Evolutionary conservation across 495 filamentous ascomycete species (phyloP).

Genomic region (Tricharina praecox): DNA sequence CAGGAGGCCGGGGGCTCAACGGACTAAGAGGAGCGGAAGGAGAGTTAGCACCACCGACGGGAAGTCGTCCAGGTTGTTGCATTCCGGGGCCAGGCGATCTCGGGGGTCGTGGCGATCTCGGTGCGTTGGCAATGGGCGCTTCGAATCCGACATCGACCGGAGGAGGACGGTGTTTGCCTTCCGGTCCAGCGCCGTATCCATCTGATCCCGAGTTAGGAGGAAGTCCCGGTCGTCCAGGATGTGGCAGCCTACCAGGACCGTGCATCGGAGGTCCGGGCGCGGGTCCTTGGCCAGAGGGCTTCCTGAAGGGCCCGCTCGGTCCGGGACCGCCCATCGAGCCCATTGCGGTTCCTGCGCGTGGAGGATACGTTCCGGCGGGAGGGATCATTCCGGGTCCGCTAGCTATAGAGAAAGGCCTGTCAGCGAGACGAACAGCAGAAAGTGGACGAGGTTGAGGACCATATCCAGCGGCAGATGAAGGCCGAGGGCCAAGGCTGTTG

Average conservation of each 20-base stretch:
- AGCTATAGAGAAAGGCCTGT: slow-evolving; percentile 23
- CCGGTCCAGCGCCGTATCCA: slow-evolving; percentile 3
- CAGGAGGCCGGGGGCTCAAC: slow-evolving; percentile 27
- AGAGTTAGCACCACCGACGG: slow-evolving; percentile 1
- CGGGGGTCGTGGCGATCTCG: slow-evolving; percentile 12
- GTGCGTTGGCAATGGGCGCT: slow-evolving; percentile 15
- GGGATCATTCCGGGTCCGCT: slow-evolving; percentile 17
- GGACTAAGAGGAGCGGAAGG: slow-evolving; percentile 19
- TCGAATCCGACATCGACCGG: slow-evolving; percentile 25
- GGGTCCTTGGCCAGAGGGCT: background rate
- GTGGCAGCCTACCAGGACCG: background rate
- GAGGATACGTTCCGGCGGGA: slow-evolving; percentile 23
- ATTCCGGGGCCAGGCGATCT: slow-evolving; percentile 15
- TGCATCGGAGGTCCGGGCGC: background rate
- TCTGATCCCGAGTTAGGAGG: slow-evolving; percentile 10
- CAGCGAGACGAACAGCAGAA: slow-evolving; percentile 17
- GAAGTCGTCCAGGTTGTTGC: slow-evolving; percentile 7
- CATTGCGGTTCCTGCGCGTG: slow-evolving; percentile 16
- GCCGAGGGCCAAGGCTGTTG: slow-evolving; percentile 1
- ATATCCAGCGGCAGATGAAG: slow-evolving; percentile 9
- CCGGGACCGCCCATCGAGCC: slow-evolving; percentile 6
- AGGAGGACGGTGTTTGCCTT: slow-evolving; percentile 5
- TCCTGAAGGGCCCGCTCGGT: background rate
- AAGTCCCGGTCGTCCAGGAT: slow-evolving; percentile 12
- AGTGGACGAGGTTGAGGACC: slow-evolving; percentile 12